Conservation (phyloP, 176 grass and related monocot genomes). For the Dendrocalamus sinicus region DNA sequence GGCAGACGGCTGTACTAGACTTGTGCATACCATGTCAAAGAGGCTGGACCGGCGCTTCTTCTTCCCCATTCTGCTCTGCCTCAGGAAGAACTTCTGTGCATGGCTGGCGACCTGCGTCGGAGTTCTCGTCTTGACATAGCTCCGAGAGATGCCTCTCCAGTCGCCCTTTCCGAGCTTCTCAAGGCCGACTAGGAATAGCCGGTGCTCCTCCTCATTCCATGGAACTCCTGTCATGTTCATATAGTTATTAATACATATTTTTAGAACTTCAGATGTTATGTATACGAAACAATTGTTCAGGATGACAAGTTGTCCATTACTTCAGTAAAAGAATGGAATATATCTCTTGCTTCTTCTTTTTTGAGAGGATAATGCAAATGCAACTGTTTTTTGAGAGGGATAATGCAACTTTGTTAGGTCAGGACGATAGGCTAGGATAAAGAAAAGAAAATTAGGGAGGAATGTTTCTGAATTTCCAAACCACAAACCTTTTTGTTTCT, state of each 20-base stretch:
- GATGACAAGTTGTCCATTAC: not conserved
- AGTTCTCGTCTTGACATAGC: constrained; percentile 84
- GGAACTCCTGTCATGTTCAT: constrained; percentile 66
- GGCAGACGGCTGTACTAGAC: not conserved
- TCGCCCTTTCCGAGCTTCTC: constrained; percentile 89
- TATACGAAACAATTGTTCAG: constrained; percentile 15
- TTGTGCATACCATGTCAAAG: constrained; percentile 70
- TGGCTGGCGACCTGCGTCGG: constrained; percentile 96
- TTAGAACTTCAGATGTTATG: not conserved
- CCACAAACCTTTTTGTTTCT: not conserved
- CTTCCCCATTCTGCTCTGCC: constrained; percentile 71
- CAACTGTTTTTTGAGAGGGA: not conserved
- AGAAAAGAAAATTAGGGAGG: not conserved
- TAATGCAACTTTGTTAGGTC: constrained; percentile 49
- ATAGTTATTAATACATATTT: not conserved
- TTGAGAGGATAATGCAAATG: not conserved
- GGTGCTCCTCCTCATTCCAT: constrained; percentile 94
- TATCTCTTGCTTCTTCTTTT: not conserved
- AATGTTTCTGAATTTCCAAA: constrained; percentile 2
- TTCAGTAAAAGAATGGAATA: constrained; percentile 4
- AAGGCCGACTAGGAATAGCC: constrained; percentile 73
- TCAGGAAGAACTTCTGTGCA: constrained; percentile 93
- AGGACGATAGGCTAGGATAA: not conserved
- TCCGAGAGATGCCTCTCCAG: constrained; percentile 89
- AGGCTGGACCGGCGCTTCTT: constrained; percentile 96